Conservation (phyloP, 768 basidiomycete genomes). For the Russula ochroleuca region DNA sequence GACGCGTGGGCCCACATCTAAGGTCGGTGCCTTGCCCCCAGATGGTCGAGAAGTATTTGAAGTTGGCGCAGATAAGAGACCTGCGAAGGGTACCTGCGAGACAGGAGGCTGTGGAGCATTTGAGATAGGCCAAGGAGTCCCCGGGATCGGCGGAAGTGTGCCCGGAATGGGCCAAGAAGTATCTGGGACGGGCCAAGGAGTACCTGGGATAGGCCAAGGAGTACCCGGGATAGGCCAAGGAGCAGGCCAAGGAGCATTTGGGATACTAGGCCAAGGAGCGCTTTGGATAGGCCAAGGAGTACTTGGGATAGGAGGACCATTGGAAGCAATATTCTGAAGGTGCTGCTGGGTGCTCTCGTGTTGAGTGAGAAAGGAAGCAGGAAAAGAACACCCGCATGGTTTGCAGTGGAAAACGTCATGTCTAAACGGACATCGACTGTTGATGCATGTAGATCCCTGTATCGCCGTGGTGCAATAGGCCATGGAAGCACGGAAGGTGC, state of each 20-base stretch:
- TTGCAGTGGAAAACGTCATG: slow-evolving; percentile 31
- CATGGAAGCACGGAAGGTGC: not conserved
- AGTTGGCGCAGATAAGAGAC: not conserved
- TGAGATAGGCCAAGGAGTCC: not conserved
- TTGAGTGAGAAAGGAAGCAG: not conserved
- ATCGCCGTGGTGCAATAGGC: slow-evolving; percentile 12
- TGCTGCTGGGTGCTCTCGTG: slow-evolving; percentile 8
- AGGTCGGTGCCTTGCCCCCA: not conserved
- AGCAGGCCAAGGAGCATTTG: too few species aligned
- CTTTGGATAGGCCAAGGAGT: not conserved
- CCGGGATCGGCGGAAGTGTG: too few species aligned
- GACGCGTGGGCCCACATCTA: not conserved
- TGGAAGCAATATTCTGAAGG: slow-evolving; percentile 4
- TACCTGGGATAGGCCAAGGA: too few species aligned
- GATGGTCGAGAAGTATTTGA: not conserved
- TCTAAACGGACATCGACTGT: slow-evolving; percentile 17
- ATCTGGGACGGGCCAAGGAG: too few species aligned
- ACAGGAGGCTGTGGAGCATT: not conserved
- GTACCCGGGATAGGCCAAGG: too few species aligned
- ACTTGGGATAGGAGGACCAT: not conserved
- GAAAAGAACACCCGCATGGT: slow-evolving; percentile 24
- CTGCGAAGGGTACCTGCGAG: not conserved
- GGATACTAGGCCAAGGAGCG: not conserved
- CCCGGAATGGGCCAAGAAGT: too few species aligned
- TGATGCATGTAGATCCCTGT: slow-evolving; percentile 23